Evolutionary conservation across 169 alveolate species (phyloP), one percentile per base, ranked within the genome.

Genomic region (Babesia bovis): DNA sequence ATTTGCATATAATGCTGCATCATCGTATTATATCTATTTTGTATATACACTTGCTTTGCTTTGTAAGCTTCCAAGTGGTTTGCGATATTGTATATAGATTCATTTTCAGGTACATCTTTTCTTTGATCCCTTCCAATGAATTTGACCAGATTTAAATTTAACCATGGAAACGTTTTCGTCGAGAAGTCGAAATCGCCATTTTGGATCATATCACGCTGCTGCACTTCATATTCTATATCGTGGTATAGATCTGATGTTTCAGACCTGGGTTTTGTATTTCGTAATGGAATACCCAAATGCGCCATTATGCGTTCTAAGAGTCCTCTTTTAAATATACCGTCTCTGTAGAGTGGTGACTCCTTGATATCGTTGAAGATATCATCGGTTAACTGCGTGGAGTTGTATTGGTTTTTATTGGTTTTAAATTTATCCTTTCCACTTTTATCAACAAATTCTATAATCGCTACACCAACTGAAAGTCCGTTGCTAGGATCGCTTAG

Each of bases 201-300:
- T 38, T 61, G 59, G 2, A 72, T 66, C 58, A 81, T 42, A 17
- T 71, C 79, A 12, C 53, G 83, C 26, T 81, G 88, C 23, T 47
- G 82, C 28, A 56, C 65, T 33, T 81, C 88, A 42, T 59, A 81
- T 52, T 81, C 88, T 7, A 61, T 71, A 19, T 81, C 88, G 47
- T 71, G 55, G 47, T 15, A 33, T 2, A 15, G 49, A 28, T 41
- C 69, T n/a, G 83, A 63, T 45, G 28, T 28, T 25, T 30, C 44
- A 4, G 2, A 15, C 6, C 13, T 30, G 35, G 55, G 30, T 19
- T 33, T 21, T 19, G 12, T 36, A 21, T n/a, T 59, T 42, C 73
- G n/a, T 21, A 55, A 38, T 0, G 65, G 13, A 10, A 61, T 23
- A 53, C 71, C 65, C 13, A 71, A 45, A 21, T 35, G 74, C 15